A percentile compares a stretch with the other conserved stretches of the same genome.
phyloP scores from a whole-genome alignment of 257 asterid species.

The Capsicum rhomboideum region DNA sequence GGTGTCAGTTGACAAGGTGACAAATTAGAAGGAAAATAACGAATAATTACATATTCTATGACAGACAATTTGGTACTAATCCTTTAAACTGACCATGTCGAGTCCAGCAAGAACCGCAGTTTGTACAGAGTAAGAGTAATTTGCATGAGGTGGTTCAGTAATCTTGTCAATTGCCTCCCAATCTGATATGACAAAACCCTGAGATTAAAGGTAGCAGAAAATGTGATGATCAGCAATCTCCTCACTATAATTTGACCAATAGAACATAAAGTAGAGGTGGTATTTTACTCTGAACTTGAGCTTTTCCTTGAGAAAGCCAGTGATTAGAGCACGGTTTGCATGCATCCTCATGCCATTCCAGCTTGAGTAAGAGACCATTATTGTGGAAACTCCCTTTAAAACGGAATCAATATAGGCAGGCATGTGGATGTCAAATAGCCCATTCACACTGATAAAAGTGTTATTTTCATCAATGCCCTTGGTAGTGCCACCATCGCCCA shows the following conservation, averaged over 20 bases:
- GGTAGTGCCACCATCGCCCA: conserved; percentile 33
- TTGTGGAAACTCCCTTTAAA: conserved; percentile 25
- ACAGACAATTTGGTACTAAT: neutral
- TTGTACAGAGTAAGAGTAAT: conserved; percentile 52
- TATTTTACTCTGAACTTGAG: conserved; percentile 20
- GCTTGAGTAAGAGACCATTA: conserved; percentile 33
- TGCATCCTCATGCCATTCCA: conserved; percentile 33
- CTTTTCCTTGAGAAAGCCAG: conserved; percentile 26
- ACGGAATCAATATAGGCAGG: conserved; percentile 27
- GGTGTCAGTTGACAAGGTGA: neutral
- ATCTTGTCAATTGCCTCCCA: conserved; percentile 59
- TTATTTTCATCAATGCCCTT: conserved; percentile 29
- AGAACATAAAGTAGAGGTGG: neutral
- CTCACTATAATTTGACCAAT: neutral
- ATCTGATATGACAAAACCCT: conserved; percentile 79
- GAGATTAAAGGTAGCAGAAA: neutral
- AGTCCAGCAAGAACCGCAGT: conserved; percentile 55
- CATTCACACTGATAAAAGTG: conserved; percentile 20
- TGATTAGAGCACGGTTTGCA: conserved; percentile 19
- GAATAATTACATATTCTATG: neutral
- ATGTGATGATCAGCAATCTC: neutral
- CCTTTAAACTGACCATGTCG: conserved; percentile 45
- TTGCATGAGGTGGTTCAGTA: conserved; percentile 45
- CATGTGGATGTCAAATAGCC: conserved; percentile 24
- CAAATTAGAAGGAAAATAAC: neutral